Evolutionary conservation across 1,284 basidiomycete genomes (phyloP).

Genomic region (Peniophora sp.): DNA sequence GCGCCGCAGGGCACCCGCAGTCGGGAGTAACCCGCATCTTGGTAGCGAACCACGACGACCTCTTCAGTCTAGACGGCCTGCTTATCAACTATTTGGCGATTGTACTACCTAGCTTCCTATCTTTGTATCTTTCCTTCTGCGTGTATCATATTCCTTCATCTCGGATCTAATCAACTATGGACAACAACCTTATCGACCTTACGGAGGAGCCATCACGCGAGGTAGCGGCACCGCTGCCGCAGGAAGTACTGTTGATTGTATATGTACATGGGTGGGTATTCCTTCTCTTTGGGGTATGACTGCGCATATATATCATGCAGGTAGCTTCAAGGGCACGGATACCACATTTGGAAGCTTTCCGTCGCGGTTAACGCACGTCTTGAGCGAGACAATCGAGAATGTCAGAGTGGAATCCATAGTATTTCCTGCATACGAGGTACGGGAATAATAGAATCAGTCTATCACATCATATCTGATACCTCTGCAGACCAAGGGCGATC

Average conservation of each 20-base stretch:
- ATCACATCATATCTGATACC: neutral
- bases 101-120: too few species aligned
- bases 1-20: too few species aligned
- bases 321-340: slow-evolving; percentile 69
- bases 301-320: neutral
- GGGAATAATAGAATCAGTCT: slow-evolving; percentile 9
- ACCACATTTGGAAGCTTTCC: slow-evolving; percentile 75
- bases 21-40: too few species aligned
- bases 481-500: slow-evolving; percentile 71
- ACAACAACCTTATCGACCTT: slow-evolving; percentile 3
- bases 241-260: slow-evolving; percentile 5
- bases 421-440: slow-evolving; percentile 87
- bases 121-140: too few species aligned
- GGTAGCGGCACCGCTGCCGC: neutral
- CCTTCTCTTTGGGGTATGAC: slow-evolving; percentile 34
- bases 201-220: neutral
- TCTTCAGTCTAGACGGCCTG: too few species aligned
- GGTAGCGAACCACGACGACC: too few species aligned
- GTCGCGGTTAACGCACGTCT: slow-evolving; percentile 66
- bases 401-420: slow-evolving; percentile 65
- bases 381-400: slow-evolving; percentile 49
- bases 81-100: too few species aligned
- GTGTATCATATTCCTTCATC: neutral
- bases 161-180: neutral
- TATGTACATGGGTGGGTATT: slow-evolving; percentile 18